Evolutionary conservation across 1,284 basidiomycete species (phyloP), one percentile per base, ranked within the genome.

Genomic region (Melampsora medusae): DNA sequence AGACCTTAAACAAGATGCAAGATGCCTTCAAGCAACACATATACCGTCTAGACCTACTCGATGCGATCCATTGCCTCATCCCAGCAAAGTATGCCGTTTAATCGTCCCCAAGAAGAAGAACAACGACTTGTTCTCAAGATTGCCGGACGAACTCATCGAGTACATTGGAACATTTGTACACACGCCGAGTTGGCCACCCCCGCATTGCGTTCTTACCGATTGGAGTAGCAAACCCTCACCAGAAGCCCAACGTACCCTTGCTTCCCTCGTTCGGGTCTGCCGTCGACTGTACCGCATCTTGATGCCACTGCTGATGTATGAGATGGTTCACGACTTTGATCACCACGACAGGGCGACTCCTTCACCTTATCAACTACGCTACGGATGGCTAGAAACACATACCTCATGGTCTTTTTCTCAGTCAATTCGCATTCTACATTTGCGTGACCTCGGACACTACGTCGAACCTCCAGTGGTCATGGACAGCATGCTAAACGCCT

Each of bases 201-300:
- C 60, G 17, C 59, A 71, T n/a, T 62, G 69, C 35, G 69, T 33
- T 25, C 61, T 71, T 31, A 71, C 69, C n/a, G 60, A 71, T 35
- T 71, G 69, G 69, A 64, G 31, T 50, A 71, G 46, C 33, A 62
- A 71, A 31, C 69, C 69, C n/a, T 71, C 69, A 19, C 17, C 46
- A 7, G 22, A 7, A 71, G 33, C 60, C 49, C 69, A 71, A 61
- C 69, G 46, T 17, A 60, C 61, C 69, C 62, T 71, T 9, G 38
- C 59, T 33, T 25, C 69, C 16, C 69, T 71, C 7, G 61, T 50
- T 14, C 60, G 61, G 19, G 56, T 64, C 12, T 71, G 53, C 31
- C 56, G 69, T 17, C 25, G 33, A 48, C 60, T 71, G 7, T n/a
- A 71, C 60, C n/a, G 59, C 31, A 71, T 71, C 38, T n/a, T 64